Evolutionary conservation across 352 stramenopile species (phyloP).

Genomic region (Phytophthora constricta): DNA sequence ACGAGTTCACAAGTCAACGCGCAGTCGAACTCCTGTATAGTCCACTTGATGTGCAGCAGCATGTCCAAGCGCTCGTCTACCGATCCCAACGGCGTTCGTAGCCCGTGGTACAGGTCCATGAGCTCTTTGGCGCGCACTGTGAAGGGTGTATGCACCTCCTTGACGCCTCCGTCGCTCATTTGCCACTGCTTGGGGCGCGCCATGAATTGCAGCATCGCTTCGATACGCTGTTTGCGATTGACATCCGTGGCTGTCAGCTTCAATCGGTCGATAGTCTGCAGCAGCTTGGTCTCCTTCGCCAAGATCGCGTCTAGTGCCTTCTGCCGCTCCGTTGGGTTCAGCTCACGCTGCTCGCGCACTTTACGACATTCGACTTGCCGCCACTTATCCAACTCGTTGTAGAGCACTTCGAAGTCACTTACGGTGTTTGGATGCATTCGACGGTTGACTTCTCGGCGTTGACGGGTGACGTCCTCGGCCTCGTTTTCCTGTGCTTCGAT

Average conservation of each 20-base stretch:
- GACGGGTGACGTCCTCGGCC: slow-evolving; percentile 51
- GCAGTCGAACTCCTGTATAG: slow-evolving; percentile 93
- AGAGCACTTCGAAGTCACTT: slow-evolving; percentile 91
- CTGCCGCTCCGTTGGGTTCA: slow-evolving; percentile 45
- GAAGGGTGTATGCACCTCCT: slow-evolving; percentile 91
- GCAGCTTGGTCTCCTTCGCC: slow-evolving; percentile 83
- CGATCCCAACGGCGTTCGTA: slow-evolving; percentile 58
- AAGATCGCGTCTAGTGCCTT: slow-evolving; percentile 66
- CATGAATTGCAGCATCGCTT: slow-evolving; percentile 91
- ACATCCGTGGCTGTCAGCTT: slow-evolving; percentile 83
- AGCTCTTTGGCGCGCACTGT: slow-evolving; percentile 91
- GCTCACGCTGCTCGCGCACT: slow-evolving; percentile 47
- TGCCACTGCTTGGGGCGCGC: slow-evolving; percentile 92
- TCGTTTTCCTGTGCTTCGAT: slow-evolving; percentile 61
- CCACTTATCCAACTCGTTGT: slow-evolving; percentile 95
- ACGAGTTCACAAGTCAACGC: slow-evolving; percentile 89
- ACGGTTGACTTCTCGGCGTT: slow-evolving; percentile 80
- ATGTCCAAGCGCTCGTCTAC: slow-evolving; percentile 91
- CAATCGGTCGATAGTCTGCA: slow-evolving; percentile 91
- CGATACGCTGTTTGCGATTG: slow-evolving; percentile 86
- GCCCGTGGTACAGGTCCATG: slow-evolving; percentile 83
- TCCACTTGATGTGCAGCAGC: slow-evolving; percentile 94
- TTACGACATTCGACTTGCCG: slow-evolving; percentile 86
- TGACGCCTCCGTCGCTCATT: slow-evolving; percentile 89
- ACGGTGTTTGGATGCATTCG: slow-evolving; percentile 89